These are phyloP conservation scores for Agaricus blazei DNA, from an alignment of 768 basidiomycete genomes.

Conservation along the genomic window DNA sequence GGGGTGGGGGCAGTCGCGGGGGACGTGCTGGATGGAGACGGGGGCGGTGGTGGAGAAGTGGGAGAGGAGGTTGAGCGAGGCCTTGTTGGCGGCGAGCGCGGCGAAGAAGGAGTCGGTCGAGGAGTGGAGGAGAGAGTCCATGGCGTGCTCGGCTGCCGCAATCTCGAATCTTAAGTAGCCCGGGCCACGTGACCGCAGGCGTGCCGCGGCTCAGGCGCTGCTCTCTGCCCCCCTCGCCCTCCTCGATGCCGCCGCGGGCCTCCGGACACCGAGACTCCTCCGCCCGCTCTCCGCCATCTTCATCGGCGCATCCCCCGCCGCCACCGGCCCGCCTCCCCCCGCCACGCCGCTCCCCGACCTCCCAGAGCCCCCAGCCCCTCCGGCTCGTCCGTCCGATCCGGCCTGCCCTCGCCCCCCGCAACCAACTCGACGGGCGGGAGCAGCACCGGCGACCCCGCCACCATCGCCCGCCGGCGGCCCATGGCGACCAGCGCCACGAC, in stretches of 20 bases:
- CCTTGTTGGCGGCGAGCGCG: slow-evolving; percentile 28
- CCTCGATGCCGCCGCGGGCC: slow-evolving; percentile 35
- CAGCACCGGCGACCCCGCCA: slow-evolving; percentile 59
- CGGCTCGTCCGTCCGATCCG: slow-evolving; percentile 42
- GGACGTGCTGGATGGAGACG: slow-evolving; percentile 36
- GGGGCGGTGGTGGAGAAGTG: slow-evolving; percentile 36
- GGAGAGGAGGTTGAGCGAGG: slow-evolving; percentile 27
- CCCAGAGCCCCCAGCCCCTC: slow-evolving; percentile 65
- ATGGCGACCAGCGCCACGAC: slow-evolving; percentile 19
- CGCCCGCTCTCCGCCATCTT: slow-evolving; percentile 40
- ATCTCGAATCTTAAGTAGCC: background rate
- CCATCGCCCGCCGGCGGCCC: slow-evolving; percentile 27
- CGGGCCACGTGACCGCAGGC: slow-evolving; percentile 1
- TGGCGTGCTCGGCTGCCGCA: background rate
- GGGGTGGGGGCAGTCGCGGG: slow-evolving; percentile 27
- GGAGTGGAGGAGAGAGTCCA: slow-evolving; percentile 17
- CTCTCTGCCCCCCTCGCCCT: too few relatives aligned
- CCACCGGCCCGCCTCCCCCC: slow-evolving; percentile 14
- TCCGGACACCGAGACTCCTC: slow-evolving; percentile 22
- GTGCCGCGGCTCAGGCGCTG: background rate
- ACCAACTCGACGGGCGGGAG: slow-evolving; percentile 84
- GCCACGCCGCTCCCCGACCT: slow-evolving; percentile 53
- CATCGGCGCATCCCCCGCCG: slow-evolving; percentile 25
- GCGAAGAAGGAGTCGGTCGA: slow-evolving; percentile 31
- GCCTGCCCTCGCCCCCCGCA: slow-evolving; percentile 78